These are phyloP conservation scores for Solanum sitiens DNA, from an alignment of 257 asterid species.

Conservation along the genomic window DNA sequence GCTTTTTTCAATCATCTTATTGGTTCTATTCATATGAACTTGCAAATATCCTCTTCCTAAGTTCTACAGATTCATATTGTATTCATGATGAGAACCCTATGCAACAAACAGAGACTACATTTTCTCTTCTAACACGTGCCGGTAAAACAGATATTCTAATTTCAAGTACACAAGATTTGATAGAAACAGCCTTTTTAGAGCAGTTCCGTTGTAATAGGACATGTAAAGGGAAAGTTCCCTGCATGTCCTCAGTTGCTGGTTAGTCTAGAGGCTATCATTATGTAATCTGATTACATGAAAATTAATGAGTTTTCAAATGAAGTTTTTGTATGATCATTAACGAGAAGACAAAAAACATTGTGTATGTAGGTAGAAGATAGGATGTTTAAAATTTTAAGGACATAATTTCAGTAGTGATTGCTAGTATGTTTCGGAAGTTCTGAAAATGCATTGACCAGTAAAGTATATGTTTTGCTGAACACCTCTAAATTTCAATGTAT, in stretches of 20 bases:
- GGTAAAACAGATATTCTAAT: not conserved
- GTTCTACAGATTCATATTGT: not conserved
- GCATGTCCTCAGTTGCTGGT: not conserved
- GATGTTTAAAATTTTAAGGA: not conserved
- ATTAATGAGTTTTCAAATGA: not conserved
- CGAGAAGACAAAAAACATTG: not conserved
- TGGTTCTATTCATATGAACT: not conserved
- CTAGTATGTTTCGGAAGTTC: not conserved
- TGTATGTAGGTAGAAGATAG: not conserved
- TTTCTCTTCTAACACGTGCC: not conserved
- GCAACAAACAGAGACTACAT: not conserved
- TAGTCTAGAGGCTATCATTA: not conserved
- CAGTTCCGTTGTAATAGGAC: not conserved
- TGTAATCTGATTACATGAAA: not conserved
- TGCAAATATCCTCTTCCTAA: not conserved
- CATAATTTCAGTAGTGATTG: not conserved
- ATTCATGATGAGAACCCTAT: not conserved
- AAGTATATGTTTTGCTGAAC: not conserved
- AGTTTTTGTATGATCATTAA: not conserved
- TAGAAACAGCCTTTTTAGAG: not conserved
- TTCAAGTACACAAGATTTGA: not conserved
- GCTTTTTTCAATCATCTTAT: not conserved
- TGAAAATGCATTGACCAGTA: not conserved
- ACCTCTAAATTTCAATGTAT: not conserved
- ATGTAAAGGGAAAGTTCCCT: not conserved